Base-by-base conservation (phyloP, 169 alveolate species). In the Cryptosporidium baileyi region DNA sequence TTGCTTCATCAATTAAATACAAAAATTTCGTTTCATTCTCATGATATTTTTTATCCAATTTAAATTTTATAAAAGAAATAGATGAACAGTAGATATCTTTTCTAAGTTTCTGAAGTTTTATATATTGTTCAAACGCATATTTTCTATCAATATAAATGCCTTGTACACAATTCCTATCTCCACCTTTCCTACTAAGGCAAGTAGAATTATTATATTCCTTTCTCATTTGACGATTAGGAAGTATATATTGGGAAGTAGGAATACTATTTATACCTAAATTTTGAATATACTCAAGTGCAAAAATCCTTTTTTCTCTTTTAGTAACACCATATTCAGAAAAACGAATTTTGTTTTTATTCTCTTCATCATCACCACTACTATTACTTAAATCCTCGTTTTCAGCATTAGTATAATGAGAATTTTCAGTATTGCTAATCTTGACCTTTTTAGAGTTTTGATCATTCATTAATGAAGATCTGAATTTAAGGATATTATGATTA, bases 401-500 rank as follows among this genome's bases (percentile, higher is more conserved):
- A 9, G 30, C 8, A 17, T 41, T 41, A 32, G 43, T 28, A 6
- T 28, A 34, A 13, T 52, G 34, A 17, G 38, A 32, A 9, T 65
- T n/a, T 44, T 44, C 49, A 13, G 22, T 7, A 43, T 65, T 19
- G 13, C 30, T 45, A 17, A 74, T 13, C 26, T 57, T 74, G 13
- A 40, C 22, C 49, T 54, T 74, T 22, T 57, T 51, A 40, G 24
- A 32, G 32, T 19, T 34, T 36, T 36, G 13, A 36, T 74, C 54
- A 26, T 19, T 40, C 4, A 54, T 51, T 1, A 74, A 9, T 15
- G 32, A 51, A 22, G 85, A 54, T 41, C 43, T 74, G 60, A 54
- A 74, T 59, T 74, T 74, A 11, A 74, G 17, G 22, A 74, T 45
- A 43, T 67, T 91, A 60, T 34, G 91, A 67, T 80, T 65, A 81